Evolutionary conservation across 1,284 basidiomycete genomes (phyloP), one percentile per base, ranked within the genome.

Genomic region (Marasmius tenuissimus): DNA sequence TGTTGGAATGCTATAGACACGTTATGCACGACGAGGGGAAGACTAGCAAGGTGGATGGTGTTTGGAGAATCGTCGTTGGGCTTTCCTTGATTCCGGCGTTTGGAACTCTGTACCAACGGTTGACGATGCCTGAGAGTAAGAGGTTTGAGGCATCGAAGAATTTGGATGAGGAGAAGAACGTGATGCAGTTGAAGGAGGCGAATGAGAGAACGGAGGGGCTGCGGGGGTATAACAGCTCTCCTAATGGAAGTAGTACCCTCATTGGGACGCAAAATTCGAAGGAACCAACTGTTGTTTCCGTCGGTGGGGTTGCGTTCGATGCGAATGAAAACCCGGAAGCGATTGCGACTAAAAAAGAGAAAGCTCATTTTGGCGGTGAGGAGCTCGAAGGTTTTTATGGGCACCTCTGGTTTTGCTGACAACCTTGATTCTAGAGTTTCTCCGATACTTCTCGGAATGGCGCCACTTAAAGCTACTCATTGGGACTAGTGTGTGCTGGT

Each of bases 1-100:
- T 92, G 45, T 79, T 94, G 39, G 76, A 83, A 1, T 85, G 82
- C 57, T 94, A 92, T 78, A 87, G 86, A 70, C 75, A 79, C 65
- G 79, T 80, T 12, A 91, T 92, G 81, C 77, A 88, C n/a, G 74
- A 68, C 18, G 69, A 74, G 18, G 77, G 76, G 81, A 75, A 85
- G 67, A 80, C 79, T 42, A 79, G 78, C 69, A 84, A 83, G 66
- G 81, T 83, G 35, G 85, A 86, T 62, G 84, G 84, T 63, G 78
- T 63, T 48, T 63, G 62, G 62, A 48, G 62, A 18, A 61, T 63
- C 37, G 57, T 59, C 37, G 60, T 63, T n/a, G 66, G 64, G 3
- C 33, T 67, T 34, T 63, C 61, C 35, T 56, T 67, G 16, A 53
- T 67, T 18, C 66, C 66, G 11, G 66, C 64, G 11, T 67, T 67